Evolutionary conservation across 306 rosid genomes (phyloP).

Genomic region (Prunus dulcis): DNA sequence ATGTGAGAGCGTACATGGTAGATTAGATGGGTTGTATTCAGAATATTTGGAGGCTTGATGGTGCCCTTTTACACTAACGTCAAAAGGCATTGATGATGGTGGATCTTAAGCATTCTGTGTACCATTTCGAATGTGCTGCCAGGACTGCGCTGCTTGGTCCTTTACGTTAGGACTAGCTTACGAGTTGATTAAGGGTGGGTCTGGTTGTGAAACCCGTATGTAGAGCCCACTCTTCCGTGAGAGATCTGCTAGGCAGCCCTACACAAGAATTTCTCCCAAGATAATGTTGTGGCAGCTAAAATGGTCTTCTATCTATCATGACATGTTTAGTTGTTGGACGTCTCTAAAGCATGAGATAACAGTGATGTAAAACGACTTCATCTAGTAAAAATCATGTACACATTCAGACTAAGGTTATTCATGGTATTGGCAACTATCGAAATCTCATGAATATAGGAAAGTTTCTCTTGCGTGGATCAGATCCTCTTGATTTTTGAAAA

Average conservation of each 20-base stretch:
- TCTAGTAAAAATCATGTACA: background rate
- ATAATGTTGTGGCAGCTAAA: too few species aligned
- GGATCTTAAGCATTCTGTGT: background rate
- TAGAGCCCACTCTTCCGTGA: too few species aligned
- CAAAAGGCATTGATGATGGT: too few species aligned
- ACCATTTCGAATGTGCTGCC: background rate
- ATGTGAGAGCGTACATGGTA: background rate
- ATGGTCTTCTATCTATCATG: too few species aligned
- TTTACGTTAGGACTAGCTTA: too few species aligned
- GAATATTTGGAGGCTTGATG: background rate
- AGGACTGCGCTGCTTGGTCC: background rate
- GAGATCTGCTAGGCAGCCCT: too few species aligned
- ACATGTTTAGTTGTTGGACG: too few species aligned
- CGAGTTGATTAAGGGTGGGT: too few species aligned
- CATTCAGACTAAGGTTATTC: background rate
- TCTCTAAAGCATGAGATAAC: too few species aligned
- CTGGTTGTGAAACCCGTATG: too few species aligned
- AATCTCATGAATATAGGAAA: background rate
- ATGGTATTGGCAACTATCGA: background rate
- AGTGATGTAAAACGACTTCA: background rate
- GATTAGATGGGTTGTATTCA: background rate
- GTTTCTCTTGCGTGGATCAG: slow-evolving; percentile 24
- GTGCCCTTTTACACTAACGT: too few species aligned
- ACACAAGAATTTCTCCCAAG: too few species aligned
- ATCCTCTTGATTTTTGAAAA: slow-evolving; percentile 81